These are phyloP conservation scores for Phytopythium delawarense DNA, from an alignment of 352 stramenopile genomes.

Conservation along the genomic window DNA sequence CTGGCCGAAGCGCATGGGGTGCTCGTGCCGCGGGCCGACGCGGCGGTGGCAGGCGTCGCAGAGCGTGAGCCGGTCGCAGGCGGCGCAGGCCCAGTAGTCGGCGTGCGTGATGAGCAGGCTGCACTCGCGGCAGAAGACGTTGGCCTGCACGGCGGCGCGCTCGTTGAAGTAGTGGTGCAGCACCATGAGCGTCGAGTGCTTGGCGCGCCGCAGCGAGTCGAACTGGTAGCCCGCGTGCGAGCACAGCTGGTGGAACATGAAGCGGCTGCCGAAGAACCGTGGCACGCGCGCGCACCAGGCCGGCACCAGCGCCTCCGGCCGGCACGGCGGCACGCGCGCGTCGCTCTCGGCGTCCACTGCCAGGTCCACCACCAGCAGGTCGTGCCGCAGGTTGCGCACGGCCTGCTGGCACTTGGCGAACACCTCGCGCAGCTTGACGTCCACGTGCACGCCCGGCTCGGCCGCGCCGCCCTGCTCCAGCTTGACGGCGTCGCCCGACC, in stretches of 20 bases:
- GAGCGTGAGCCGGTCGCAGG: constrained; percentile 53
- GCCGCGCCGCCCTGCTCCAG: constrained; percentile 20
- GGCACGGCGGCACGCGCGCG: constrained; percentile 15
- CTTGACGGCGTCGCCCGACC: constrained; percentile 30
- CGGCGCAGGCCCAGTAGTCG: constrained; percentile 56
- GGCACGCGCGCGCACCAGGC: constrained; percentile 56
- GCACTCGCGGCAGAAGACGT: constrained; percentile 77
- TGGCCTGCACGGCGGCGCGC: constrained; percentile 47
- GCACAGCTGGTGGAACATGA: constrained; percentile 87
- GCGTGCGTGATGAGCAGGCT: constrained; percentile 73
- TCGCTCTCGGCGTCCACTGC: constrained; percentile 14
- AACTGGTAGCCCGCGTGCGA: constrained; percentile 80
- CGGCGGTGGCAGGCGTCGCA: constrained; percentile 67
- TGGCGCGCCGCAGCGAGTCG: constrained; percentile 82
- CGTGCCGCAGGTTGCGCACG: constrained; percentile 68
- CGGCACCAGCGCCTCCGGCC: constrained; percentile 37
- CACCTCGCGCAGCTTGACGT: constrained; percentile 65
- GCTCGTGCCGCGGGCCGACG: constrained; percentile 36
- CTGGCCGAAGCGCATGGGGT: constrained; percentile 43
- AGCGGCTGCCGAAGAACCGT: constrained; percentile 79
- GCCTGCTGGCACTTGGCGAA: constrained; percentile 57
- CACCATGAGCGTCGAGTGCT: constrained; percentile 90
- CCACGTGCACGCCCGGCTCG: constrained; percentile 23
- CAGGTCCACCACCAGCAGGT: constrained; percentile 79
- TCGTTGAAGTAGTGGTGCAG: constrained; percentile 87